phyloP scores from a whole-genome alignment of 352 stramenopile species.

The Pythium rhizo-oryzae region DNA sequence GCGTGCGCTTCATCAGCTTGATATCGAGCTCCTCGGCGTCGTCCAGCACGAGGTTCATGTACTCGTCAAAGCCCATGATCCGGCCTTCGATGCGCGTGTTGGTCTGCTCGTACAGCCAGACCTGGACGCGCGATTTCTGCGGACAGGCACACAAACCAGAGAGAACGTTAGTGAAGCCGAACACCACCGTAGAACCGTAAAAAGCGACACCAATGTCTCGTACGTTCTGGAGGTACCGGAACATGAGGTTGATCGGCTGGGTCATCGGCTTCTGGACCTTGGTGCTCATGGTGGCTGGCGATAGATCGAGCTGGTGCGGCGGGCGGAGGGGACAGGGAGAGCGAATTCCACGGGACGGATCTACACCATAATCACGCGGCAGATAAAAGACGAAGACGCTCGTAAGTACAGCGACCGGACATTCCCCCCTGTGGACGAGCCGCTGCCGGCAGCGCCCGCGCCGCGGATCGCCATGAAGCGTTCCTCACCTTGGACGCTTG shows the following conservation, averaged over 20 bases:
- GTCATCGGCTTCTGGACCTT: constrained; percentile 99
- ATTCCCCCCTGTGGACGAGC: background rate
- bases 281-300: constrained; percentile 74
- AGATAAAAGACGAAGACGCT: no score
- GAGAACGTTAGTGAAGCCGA: background rate
- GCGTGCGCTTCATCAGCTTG: constrained; percentile 93
- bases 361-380: no score
- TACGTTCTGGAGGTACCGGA: constrained; percentile 97
- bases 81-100: constrained; percentile 98
- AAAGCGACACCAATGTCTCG: constrained; percentile 3
- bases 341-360: no score
- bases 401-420: background rate
- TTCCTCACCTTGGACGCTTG: constrained; percentile 19
- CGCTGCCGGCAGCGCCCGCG: background rate
- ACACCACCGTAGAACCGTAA: background rate
- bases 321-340: background rate
- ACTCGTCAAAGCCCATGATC: constrained; percentile 99
- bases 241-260: constrained; percentile 99
- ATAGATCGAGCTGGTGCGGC: background rate
- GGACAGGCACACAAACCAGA: constrained; percentile 6
- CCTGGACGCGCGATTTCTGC: constrained; percentile 96
- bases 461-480: background rate
- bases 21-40: constrained; percentile 97
- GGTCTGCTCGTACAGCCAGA: constrained; percentile 99
- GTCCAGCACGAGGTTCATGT: constrained; percentile 99